Evolutionary conservation across 352 stramenopile species (phyloP), one percentile per base, ranked within the genome.

Genomic region (Phytophthora cactorum): DNA sequence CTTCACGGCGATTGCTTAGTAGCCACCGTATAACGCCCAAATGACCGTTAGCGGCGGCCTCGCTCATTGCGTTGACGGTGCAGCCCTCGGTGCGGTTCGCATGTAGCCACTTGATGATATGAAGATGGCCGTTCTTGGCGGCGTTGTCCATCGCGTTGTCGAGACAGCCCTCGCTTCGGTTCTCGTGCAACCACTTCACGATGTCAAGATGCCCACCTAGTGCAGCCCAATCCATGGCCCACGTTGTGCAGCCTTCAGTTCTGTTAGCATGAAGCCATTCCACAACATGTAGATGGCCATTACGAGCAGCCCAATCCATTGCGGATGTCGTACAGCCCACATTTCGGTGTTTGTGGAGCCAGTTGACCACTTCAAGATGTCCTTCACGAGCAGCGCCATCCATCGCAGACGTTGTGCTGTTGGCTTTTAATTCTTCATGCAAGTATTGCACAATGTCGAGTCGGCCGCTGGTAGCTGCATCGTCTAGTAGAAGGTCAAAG

Each of bases 61-160:
- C 53, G 27, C 65, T 43, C n/a, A 66, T 52, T 28, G 55, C 63
- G 3, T 29, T 15, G 6, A 55, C n/a, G 2, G 50, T 62, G 17
- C 63, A 61, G 3, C 63, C 63, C 53, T 66, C 55, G 3, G 41
- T 43, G 28, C 56, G 50, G 27, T 70, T 59, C 3, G 2, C 11
- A 27, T 75, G 68, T 5, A 75, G 63, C 54, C 47, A 75, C 31
- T 69, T 58, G 6, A 75, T 63, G 10, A 72, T 41, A 31, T 58
- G 11, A 14, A 75, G 52, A 17, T 72, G 63, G 0, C 49, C 62
- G 38, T 75, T 67, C 68, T 63, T 69, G 45, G 68, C 68, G 4
- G 68, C 68, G 28, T 68, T 59, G n/a, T 75, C 68, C 56, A 72
- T 73, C 3, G 68, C 68, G 22, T 73, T 69, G 41, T 55, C 25